Evolutionary conservation across 2,329 filamentous ascomycete species (phyloP).

Genomic region (Ophiostoma triangulosporum): DNA sequence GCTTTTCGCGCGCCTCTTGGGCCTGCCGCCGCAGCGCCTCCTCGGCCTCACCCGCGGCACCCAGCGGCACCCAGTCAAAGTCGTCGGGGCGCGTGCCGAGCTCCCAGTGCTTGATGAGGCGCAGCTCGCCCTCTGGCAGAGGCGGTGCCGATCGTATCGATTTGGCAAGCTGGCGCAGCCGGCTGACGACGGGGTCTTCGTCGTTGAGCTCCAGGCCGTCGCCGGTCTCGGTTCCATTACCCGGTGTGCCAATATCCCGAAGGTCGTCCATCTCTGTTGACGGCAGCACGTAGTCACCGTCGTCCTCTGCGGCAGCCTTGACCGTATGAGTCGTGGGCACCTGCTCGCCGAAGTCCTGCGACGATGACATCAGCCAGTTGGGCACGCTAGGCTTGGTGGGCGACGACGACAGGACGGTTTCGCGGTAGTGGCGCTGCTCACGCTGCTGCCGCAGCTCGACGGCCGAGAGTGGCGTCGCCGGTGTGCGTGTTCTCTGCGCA

Average conservation of each 20-base stretch:
- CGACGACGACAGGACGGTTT: constrained; percentile 7
- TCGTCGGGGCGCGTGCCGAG: constrained; percentile 21
- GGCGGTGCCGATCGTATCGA: constrained; percentile 19
- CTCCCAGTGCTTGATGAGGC: constrained; percentile 23
- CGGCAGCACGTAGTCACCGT: neutral
- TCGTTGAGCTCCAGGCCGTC: neutral
- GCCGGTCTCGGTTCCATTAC: neutral
- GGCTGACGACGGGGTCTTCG: constrained; percentile 19
- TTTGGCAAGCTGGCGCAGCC: constrained; percentile 23
- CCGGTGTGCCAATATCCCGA: neutral
- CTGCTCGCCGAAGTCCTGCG: constrained; percentile 5
- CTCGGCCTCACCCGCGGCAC: constrained; percentile 6
- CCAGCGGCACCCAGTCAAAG: constrained; percentile 19
- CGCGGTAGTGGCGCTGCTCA: neutral
- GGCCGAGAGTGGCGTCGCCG: neutral
- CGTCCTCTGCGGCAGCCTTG: neutral
- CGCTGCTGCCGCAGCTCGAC: neutral
- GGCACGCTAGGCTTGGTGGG: constrained; percentile 1
- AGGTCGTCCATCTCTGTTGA: neutral
- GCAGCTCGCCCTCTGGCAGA: constrained; percentile 14
- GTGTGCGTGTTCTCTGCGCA: neutral
- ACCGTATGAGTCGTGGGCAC: neutral
- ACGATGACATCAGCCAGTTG: constrained; percentile 5
- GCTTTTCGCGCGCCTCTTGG: constrained; percentile 16
- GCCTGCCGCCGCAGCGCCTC: constrained; percentile 9